phyloP scores from a whole-genome alignment of 202 grass and related monocot genomes.

The Setaria italica region DNA sequence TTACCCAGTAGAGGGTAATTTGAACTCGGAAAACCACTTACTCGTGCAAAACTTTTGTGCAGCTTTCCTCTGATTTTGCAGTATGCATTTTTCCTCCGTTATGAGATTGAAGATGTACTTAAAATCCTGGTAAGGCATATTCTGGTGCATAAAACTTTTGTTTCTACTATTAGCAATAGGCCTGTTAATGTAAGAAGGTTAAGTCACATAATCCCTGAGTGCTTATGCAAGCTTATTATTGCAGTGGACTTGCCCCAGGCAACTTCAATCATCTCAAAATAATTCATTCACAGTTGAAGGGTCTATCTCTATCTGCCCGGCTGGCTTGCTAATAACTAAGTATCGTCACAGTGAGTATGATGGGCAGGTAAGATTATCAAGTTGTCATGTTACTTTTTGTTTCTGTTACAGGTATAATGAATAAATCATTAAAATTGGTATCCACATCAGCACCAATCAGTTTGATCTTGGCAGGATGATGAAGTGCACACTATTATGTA shows the following conservation, averaged over 20 bases:
- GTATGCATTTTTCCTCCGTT: background rate
- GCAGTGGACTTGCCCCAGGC: background rate
- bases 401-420: background rate
- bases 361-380: background rate
- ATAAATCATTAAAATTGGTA: background rate
- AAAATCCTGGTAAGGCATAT: background rate
- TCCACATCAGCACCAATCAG: background rate
- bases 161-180: background rate
- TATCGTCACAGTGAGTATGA: background rate
- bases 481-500: background rate
- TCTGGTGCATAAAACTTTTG: background rate
- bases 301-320: background rate
- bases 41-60: background rate
- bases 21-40: background rate
- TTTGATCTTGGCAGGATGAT: slow-evolving; percentile 1
- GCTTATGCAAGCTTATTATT: background rate
- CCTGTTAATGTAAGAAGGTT: background rate
- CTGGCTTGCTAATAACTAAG: background rate
- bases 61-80: background rate
- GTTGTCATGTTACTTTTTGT: background rate
- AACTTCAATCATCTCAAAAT: slow-evolving; percentile 4
- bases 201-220: background rate
- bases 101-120: background rate
- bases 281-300: background rate
- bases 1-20: background rate